Base-by-base conservation (phyloP, 257 asterid genomes). In the Scutellaria galericulata region DNA sequence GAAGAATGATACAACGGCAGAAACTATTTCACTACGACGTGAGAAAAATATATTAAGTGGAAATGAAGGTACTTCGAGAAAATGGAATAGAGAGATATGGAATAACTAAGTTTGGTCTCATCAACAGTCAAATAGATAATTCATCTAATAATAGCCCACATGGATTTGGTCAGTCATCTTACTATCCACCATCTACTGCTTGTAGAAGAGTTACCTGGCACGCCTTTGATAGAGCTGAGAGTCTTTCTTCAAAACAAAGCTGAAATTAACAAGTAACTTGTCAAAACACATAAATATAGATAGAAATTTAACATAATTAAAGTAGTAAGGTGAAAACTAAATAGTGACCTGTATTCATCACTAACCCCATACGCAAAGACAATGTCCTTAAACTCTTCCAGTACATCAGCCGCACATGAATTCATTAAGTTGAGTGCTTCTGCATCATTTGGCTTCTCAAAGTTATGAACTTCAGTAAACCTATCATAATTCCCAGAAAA, bases 361-460 rank as follows among this genome's bases (percentile, higher is more conserved):
- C 97, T 93, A 75, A 85, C 96, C 46, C 98, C 98, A 77, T 93
- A 93, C 41, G 96, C 87, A 75, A 93, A 89, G 73, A 93, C 84
- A 58, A 87, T 77, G 72, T 93, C 98, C 65, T 77, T 82, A 55
- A 87, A 89, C 84, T 87, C 93, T 81, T 90, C 96, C 59, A 89
- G 77, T 66, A 87, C 82, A 64, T 85, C 80, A 42, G 82, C 79
- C 0, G 97, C 98, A 82, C 94, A 87, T 71, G 92, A 80, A 79
- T 93, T 93, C 98, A 93, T 93, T 64, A 93, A 88, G 81, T 85
- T 71, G 78, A 93, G 84, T 46, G 98, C 97, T 67, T 72, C 83
- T 78, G 83, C 87, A 84, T 93, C 96, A 47, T 93, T 93, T 73
- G 96, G 96, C 86, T 91, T 91, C 87, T 91, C 90, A 80, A 91